Percentiles rank a stretch among this genome's conserved stretches.
These are phyloP conservation scores for Sporothrix brasiliensis DNA, from an alignment of 2,329 filamentous ascomycete genomes.

Conservation along the genomic window DNA sequence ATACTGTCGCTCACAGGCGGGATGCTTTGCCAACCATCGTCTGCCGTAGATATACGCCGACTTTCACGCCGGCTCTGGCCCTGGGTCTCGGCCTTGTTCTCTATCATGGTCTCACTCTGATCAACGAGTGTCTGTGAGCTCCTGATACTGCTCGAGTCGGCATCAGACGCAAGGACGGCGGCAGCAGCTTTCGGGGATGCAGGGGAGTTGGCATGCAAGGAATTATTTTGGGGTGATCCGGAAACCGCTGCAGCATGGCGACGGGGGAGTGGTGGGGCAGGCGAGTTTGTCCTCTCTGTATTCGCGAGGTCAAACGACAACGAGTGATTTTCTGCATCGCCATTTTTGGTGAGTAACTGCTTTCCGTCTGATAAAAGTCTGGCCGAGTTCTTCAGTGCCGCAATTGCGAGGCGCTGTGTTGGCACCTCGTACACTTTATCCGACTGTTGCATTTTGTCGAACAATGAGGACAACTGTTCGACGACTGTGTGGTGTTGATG, in stretches of 20 bases:
- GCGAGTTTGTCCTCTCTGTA: conserved; percentile 26
- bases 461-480: conserved; percentile 71
- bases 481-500: conserved; percentile 58
- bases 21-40: conserved; percentile 45
- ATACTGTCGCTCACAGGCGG: conserved; percentile 24
- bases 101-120: conserved; percentile 34
- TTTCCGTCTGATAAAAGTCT: conserved; percentile 37
- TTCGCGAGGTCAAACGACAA: background rate
- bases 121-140: conserved; percentile 59
- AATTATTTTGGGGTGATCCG: conserved; percentile 32
- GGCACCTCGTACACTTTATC: conserved; percentile 66
- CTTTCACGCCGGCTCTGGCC: background rate
- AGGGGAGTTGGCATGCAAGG: background rate
- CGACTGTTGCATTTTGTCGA: conserved; percentile 69
- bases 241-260: conserved; percentile 49
- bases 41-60: conserved; percentile 34
- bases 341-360: conserved; percentile 19
- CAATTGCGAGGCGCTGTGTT: conserved; percentile 74
- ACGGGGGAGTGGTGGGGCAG: conserved; percentile 53
- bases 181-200: conserved; percentile 17
- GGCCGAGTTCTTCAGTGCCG: conserved; percentile 62
- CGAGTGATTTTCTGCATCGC: conserved; percentile 30
- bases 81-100: background rate
- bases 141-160: conserved; percentile 50
- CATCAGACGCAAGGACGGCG: conserved; percentile 37